Evolutionary conservation across 495 filamentous ascomycete species (phyloP), one percentile per base, ranked within the genome.

Genomic region (Chlorociboria aeruginascens): DNA sequence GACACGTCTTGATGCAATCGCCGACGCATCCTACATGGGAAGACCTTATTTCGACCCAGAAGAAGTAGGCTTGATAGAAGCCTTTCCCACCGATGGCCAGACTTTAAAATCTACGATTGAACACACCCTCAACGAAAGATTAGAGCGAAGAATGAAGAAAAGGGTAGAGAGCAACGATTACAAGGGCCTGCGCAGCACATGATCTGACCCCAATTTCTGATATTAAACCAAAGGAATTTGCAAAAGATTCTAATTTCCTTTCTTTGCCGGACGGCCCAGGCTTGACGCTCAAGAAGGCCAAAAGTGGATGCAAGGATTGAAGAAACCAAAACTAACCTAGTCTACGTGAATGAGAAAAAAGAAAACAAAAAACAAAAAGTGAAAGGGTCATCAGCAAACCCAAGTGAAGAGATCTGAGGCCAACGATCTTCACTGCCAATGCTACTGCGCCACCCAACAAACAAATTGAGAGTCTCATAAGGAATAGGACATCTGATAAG

Each of bases 121-220:
- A 40, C 12, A 45, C 34, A 39, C 54, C 44, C 38, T 56, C 3
- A 34, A 45, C 13, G 49, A 51, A 13, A 32, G 42, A 14, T 25
- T 51, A 13, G 49, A 45, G 16, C 16, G 49, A 20, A 45, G 42
- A 14, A 51, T 51, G 3, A 51, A 51, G 34, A 40, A 51, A 32
- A 3, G 42, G 8, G 34, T 33, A 10, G 38, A 51, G 32, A 46
- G 49, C 29, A 35, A 20, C 8, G 48, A 50, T 28, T 44, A 44
- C 28, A n/a, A 52, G 60, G 0, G 58, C 61, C 28, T 61, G 56
- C 40, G 59, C 59, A 17, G 56, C 53, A 4, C 61, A 63, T 42
- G 53, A 63, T 40, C 30, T 63, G 2, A 56, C 56, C 28, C 56
- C 56, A 4, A 51, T 59, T 29, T 49, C 61, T 40, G 43, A 44